These are phyloP conservation scores for Fusarium anguioides DNA, from an alignment of 2,329 filamentous ascomycete genomes.

Conservation along the genomic window DNA sequence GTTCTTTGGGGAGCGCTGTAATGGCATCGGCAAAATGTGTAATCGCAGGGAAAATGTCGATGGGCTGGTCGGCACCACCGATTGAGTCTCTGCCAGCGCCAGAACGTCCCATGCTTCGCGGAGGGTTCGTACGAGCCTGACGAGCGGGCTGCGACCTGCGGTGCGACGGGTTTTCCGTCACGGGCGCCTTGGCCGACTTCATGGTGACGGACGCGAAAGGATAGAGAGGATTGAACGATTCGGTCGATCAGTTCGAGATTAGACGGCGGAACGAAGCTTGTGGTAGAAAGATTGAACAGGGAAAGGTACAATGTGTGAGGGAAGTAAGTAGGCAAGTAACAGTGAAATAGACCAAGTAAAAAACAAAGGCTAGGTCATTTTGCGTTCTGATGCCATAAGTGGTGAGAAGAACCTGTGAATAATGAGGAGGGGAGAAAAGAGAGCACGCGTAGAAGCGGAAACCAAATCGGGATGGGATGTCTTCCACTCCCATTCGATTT, in stretches of 20 bases:
- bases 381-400: conserved; percentile 33
- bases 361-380: conserved; percentile 42
- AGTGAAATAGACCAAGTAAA: conserved; percentile 35
- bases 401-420: conserved; percentile 31
- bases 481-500: conserved; percentile 33
- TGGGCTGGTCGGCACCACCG: conserved; percentile 65
- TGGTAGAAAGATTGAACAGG: conserved; percentile 29
- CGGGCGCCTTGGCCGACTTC: conserved; percentile 65
- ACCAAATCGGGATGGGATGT: conserved; percentile 38
- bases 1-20: conserved; percentile 90
- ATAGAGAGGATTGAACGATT: conserved; percentile 29
- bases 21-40: conserved; percentile 90
- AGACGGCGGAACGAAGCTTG: conserved; percentile 38
- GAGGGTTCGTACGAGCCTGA: conserved; percentile 73
- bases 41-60: conserved; percentile 74
- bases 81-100: conserved; percentile 59
- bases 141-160: conserved; percentile 72
- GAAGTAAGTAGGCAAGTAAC: conserved; percentile 29
- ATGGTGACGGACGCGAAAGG: conserved; percentile 52
- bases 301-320: conserved; percentile 17
- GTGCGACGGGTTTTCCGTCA: conserved; percentile 58
- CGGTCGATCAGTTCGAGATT: conserved; percentile 38
- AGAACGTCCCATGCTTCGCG: conserved; percentile 61
- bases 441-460: conserved; percentile 39
- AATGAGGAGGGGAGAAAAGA: conserved; percentile 40